A percentile compares a stretch with the other conserved stretches of the same genome.
Conservation (phyloP, 2,329 filamentous ascomycete genomes). For the Ascochyta rabiei region DNA sequence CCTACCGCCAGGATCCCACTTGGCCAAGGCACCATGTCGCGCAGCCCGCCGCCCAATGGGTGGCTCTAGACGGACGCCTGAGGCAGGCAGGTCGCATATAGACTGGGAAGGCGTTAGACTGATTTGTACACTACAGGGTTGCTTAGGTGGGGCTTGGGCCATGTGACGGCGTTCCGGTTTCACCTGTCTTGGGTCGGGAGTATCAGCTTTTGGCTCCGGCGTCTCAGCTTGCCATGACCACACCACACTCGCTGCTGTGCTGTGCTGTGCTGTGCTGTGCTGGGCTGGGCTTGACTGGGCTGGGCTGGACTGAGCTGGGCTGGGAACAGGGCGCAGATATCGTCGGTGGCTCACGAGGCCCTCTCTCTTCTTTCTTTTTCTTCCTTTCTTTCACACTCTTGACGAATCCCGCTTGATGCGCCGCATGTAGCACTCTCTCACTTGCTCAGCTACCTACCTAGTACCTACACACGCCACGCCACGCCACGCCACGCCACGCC, state of each 20-base stretch:
- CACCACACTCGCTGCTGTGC: too few relatives aligned
- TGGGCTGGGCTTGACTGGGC: too few relatives aligned
- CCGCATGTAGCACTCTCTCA: not conserved
- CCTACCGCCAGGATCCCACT: constrained; percentile 43
- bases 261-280: not conserved
- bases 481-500: not conserved
- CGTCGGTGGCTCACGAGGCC: not conserved
- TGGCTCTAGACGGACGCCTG: constrained; percentile 25
- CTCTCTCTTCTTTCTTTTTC: not conserved
- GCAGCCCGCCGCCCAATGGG: constrained; percentile 41
- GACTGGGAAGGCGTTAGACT: constrained; percentile 7
- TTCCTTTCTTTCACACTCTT: too few relatives aligned
- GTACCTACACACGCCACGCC: too few relatives aligned
- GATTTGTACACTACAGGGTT: constrained; percentile 6
- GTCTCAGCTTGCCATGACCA: not conserved
- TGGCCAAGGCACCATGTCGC: constrained; percentile 46
- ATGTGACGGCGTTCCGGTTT: constrained; percentile 14
- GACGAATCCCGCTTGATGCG: not conserved
- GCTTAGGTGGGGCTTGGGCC: not conserved
- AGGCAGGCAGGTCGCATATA: constrained; percentile 1
- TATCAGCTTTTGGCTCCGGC: not conserved
- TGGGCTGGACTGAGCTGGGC: not conserved
- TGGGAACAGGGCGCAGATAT: not conserved
- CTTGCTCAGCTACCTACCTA: too few relatives aligned
- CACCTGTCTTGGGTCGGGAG: not conserved